phyloP scores from a whole-genome alignment of 2,329 filamentous ascomycete genomes.

The Claviceps africana region DNA sequence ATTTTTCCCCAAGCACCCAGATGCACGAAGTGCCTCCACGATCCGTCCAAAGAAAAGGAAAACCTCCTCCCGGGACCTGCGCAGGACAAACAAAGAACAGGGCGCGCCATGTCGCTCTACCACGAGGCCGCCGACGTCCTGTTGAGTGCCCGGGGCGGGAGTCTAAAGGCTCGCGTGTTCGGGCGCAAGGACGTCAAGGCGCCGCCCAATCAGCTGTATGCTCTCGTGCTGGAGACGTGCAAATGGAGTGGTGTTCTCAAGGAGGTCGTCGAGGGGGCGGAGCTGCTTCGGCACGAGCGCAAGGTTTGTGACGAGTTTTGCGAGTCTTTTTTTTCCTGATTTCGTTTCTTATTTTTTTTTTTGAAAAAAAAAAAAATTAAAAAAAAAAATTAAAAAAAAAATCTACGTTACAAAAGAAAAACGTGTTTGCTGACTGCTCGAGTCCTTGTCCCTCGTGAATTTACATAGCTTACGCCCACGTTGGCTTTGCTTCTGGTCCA shows the following conservation, averaged over 20 bases:
- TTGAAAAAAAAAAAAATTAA: not conserved
- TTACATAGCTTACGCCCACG: constrained; percentile 57
- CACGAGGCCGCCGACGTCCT: constrained; percentile 76
- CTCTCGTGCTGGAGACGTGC: constrained; percentile 68
- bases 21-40: too few relatives aligned
- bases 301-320: constrained; percentile 46
- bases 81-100: not conserved
- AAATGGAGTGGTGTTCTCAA: constrained; percentile 84
- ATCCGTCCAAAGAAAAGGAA: too few relatives aligned
- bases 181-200: constrained; percentile 60
- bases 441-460: not conserved
- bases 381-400: not conserved
- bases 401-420: too few relatives aligned
- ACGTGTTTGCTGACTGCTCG: constrained; percentile 1
- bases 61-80: too few relatives aligned
- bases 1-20: too few relatives aligned
- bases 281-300: constrained; percentile 62
- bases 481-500: constrained; percentile 74
- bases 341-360: not conserved
- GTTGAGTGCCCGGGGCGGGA: constrained; percentile 48
- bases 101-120: constrained; percentile 72
- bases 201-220: constrained; percentile 69
- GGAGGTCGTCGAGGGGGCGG: constrained; percentile 75
- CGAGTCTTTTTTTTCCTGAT: too few relatives aligned
- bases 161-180: constrained; percentile 77